Conservation (phyloP, 768 basidiomycete genomes). For the Mycena leptocephala region DNA sequence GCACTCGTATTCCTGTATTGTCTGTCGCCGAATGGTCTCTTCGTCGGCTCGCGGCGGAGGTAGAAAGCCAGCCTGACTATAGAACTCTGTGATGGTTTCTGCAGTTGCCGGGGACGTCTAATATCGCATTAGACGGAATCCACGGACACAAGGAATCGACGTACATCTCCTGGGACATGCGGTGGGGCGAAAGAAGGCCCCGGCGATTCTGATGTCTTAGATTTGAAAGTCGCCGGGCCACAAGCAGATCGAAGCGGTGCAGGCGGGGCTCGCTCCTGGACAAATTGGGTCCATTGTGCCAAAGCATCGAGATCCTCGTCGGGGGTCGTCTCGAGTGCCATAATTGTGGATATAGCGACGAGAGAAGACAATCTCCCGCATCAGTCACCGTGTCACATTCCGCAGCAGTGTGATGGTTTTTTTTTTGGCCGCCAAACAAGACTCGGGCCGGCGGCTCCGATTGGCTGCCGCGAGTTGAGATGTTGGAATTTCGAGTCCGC, state of each 20-base stretch:
- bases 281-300: not conserved
- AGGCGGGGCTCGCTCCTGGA: slow-evolving; percentile 5
- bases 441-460: too few relatives aligned
- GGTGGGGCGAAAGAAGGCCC: slow-evolving; percentile 8
- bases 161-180: slow-evolving; percentile 18
- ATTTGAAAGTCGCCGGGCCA: not conserved
- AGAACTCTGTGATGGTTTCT: slow-evolving; percentile 22
- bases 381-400: too few relatives aligned
- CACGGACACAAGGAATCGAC: not conserved
- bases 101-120: slow-evolving; percentile 22
- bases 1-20: slow-evolving; percentile 32
- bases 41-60: slow-evolving; percentile 31
- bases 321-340: not conserved
- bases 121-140: not conserved
- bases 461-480: too few relatives aligned
- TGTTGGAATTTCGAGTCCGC: too few relatives aligned
- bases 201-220: not conserved
- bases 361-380: too few relatives aligned
- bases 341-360: too few relatives aligned
- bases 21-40: slow-evolving; percentile 5
- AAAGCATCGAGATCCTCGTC: slow-evolving; percentile 1
- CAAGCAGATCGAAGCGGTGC: not conserved
- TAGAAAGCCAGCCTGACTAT: slow-evolving; percentile 22
- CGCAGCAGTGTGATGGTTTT: too few relatives aligned
- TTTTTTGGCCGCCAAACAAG: too few relatives aligned